Evolutionary conservation across 495 filamentous ascomycete genomes (phyloP).

Genomic region (Aspergillus ostianus): DNA sequence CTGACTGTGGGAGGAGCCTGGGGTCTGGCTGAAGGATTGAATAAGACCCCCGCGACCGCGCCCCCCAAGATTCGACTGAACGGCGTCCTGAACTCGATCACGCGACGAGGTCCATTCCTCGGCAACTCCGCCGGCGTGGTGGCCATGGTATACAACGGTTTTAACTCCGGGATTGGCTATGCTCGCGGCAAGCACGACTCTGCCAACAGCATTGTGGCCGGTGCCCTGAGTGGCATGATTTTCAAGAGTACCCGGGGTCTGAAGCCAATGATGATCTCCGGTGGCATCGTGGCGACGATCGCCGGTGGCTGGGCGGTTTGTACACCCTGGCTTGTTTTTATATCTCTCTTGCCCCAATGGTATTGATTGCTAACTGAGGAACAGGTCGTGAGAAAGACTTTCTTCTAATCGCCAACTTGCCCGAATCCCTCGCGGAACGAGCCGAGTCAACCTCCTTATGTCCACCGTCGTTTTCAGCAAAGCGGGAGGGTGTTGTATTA

Average conservation of each 20-base stretch:
- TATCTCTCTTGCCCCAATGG: not conserved
- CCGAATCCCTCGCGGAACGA: slow-evolving; percentile 5
- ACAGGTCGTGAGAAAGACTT: slow-evolving; percentile 56
- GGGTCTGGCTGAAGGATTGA: slow-evolving; percentile 85
- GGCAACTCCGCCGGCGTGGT: slow-evolving; percentile 94
- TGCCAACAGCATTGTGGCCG: slow-evolving; percentile 81
- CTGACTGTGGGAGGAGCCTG: slow-evolving; percentile 85
- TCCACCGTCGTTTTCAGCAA: slow-evolving; percentile 31
- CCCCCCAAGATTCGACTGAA: slow-evolving; percentile 90
- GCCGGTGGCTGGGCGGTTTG: slow-evolving; percentile 89
- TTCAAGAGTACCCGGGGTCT: slow-evolving; percentile 94
- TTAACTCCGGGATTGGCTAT: slow-evolving; percentile 89
- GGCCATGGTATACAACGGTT: slow-evolving; percentile 89
- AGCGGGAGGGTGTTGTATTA: slow-evolving; percentile 28
- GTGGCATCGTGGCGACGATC: slow-evolving; percentile 77
- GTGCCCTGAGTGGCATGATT: slow-evolving; percentile 82
- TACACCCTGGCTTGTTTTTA: slow-evolving; percentile 17
- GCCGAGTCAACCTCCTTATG: slow-evolving; percentile 17
- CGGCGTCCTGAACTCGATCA: slow-evolving; percentile 88
- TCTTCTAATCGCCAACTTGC: slow-evolving; percentile 44
- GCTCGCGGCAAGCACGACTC: slow-evolving; percentile 87
- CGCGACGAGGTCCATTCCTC: slow-evolving; percentile 89
- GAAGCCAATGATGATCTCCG: slow-evolving; percentile 89
- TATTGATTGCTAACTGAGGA: slow-evolving; percentile 27
- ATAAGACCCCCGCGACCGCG: slow-evolving; percentile 65